These are phyloP conservation scores for Elaeis oleifera DNA, from an alignment of 202 grass and related monocot species.

Conservation along the genomic window DNA sequence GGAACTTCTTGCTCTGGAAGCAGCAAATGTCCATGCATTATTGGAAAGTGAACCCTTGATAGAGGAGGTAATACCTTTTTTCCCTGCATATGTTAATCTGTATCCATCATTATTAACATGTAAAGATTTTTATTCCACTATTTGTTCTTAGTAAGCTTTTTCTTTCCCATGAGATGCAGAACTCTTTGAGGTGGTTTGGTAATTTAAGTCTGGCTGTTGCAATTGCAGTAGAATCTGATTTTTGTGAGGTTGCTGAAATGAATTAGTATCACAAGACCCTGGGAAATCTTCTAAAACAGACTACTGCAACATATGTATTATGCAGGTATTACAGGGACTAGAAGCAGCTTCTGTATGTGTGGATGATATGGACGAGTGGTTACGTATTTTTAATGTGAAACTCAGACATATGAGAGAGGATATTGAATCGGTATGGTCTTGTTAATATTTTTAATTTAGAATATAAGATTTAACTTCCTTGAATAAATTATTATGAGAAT, in stretches of 20 bases:
- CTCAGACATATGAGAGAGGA: constrained; percentile 99
- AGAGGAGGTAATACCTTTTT: constrained; percentile 60
- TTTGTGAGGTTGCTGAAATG: too few relatives aligned
- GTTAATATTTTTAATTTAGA: constrained; percentile 1
- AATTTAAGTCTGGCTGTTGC: too few relatives aligned
- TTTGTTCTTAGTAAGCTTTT: too few relatives aligned
- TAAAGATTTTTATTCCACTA: too few relatives aligned
- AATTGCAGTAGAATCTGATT: too few relatives aligned
- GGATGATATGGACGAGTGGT: constrained; percentile 99
- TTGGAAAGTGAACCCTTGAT: constrained; percentile 92
- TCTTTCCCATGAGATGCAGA: too few relatives aligned
- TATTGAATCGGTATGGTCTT: constrained; percentile 74
- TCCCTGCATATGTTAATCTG: too few relatives aligned
- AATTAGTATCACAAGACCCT: too few relatives aligned
- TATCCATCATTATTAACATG: too few relatives aligned
- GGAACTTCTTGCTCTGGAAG: constrained; percentile 94
- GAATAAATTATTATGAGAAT: too few relatives aligned
- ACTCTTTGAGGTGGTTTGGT: too few relatives aligned
- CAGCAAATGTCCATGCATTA: constrained; percentile 88
- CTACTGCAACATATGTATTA: constrained; percentile 18
- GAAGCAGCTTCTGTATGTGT: constrained; percentile 71
- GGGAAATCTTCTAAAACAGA: too few relatives aligned
- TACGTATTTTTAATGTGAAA: constrained; percentile 94
- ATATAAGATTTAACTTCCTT: not conserved
- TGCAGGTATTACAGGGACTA: constrained; percentile 88